Percentiles rank a stretch among this genome's conserved stretches.
phyloP scores from a whole-genome alignment of 2,329 filamentous ascomycete species.

The Magnaporthiopsis rhizophila region DNA sequence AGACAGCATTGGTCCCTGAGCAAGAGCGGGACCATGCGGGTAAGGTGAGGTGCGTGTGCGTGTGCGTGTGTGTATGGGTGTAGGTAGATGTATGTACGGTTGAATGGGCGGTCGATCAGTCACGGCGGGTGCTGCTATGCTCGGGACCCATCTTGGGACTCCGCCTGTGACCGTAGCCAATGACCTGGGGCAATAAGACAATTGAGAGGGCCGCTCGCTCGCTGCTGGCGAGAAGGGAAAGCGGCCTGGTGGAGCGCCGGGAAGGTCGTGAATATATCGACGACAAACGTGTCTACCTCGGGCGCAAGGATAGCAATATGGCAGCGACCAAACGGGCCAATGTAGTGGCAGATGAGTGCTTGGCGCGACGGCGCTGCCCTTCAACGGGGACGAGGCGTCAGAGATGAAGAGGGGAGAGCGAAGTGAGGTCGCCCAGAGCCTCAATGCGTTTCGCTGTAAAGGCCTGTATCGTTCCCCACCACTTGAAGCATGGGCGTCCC shows the following conservation, averaged over 20 bases:
- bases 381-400: neutral
- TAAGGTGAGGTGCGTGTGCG: neutral
- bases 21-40: neutral
- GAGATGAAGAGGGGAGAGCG: neutral
- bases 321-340: neutral
- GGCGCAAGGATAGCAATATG: neutral
- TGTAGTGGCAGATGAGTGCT: neutral
- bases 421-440: neutral
- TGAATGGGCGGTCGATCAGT: neutral
- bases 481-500: neutral
- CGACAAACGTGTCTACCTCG: neutral
- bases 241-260: neutral
- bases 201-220: neutral
- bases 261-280: neutral
- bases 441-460: neutral
- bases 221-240: neutral
- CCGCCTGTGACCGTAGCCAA: neutral
- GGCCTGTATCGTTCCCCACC: neutral
- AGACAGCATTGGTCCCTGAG: neutral
- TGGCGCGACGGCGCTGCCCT: neutral
- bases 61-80: too few relatives aligned
- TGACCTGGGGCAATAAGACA: neutral
- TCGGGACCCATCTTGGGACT: neutral
- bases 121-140: neutral
- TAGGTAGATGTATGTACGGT: neutral